These are phyloP conservation scores for Hordeum marinum DNA, from an alignment of 176 grass and related monocot species.

Conservation along the genomic window DNA sequence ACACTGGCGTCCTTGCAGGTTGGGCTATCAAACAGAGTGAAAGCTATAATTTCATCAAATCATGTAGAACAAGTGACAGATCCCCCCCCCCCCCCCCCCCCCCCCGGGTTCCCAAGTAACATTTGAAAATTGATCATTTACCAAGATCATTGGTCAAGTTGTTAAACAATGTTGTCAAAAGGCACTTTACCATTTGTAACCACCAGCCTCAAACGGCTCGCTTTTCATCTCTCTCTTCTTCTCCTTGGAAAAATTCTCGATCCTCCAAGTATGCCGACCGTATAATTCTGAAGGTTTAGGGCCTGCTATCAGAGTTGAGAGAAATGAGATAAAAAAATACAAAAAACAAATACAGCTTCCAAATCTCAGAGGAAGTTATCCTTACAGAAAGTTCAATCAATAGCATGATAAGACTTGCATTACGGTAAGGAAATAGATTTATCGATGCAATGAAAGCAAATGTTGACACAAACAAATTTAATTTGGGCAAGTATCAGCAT, in stretches of 20 bases:
- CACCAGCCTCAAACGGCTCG: conserved; percentile 93
- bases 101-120: not conserved
- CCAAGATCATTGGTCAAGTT: not conserved
- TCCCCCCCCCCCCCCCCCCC: not conserved
- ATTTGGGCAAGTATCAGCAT: conserved; percentile 1
- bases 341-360: conserved; percentile 18
- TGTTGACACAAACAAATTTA: not conserved
- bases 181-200: conserved; percentile 83
- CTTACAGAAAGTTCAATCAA: not conserved
- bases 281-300: conserved; percentile 76
- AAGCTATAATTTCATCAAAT: not conserved
- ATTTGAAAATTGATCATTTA: conserved; percentile 5
- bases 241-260: conserved; percentile 90
- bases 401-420: conserved; percentile 8
- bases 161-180: conserved; percentile 12
- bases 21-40: not conserved
- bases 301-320: conserved; percentile 35
- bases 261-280: conserved; percentile 84
- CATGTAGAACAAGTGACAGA: not conserved
- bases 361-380: not conserved
- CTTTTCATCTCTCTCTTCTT: conserved; percentile 95
- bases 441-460: conserved; percentile 11
- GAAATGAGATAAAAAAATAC: conserved; percentile 9
- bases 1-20: not conserved
- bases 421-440: conserved; percentile 1